Conservation (phyloP, 768 basidiomycete species). For the Trametes maxima region DNA sequence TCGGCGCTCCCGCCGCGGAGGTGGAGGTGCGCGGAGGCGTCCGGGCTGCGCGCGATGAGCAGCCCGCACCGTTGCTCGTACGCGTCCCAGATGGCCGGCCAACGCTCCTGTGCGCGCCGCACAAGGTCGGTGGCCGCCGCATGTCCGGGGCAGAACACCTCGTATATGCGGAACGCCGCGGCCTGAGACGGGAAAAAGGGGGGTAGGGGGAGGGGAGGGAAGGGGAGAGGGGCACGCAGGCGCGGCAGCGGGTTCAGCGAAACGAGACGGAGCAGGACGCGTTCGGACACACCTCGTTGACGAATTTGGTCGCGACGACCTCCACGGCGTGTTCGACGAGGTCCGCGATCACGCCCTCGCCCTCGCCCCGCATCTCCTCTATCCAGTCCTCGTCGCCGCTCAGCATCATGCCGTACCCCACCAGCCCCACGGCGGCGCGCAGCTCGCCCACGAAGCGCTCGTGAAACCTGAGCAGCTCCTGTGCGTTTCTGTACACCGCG, state of each 20-base stretch:
- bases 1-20: conserved; percentile 8
- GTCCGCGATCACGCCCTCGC: conserved; percentile 14
- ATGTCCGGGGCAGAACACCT: conserved; percentile 86
- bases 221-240: neutral
- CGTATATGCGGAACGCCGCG: conserved; percentile 74
- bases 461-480: conserved; percentile 67
- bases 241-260: conserved; percentile 11
- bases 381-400: conserved; percentile 16
- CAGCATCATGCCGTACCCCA: conserved; percentile 44
- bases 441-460: conserved; percentile 66
- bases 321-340: conserved; percentile 30
- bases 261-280: neutral
- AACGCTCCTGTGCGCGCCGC: conserved; percentile 62
- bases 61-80: conserved; percentile 76
- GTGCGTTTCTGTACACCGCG: conserved; percentile 64
- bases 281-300: conserved; percentile 26
- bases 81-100: conserved; percentile 75
- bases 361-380: conserved; percentile 6
- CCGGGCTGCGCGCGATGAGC: conserved; percentile 43
- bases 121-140: conserved; percentile 78
- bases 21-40: neutral
- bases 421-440: conserved; percentile 47
- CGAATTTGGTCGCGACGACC: conserved; percentile 28
- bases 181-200: conserved; percentile 52
- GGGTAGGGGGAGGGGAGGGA: too few species aligned